Evolutionary conservation across 1,284 basidiomycete genomes (phyloP).

Genomic region (Quambalaria eucalypti): DNA sequence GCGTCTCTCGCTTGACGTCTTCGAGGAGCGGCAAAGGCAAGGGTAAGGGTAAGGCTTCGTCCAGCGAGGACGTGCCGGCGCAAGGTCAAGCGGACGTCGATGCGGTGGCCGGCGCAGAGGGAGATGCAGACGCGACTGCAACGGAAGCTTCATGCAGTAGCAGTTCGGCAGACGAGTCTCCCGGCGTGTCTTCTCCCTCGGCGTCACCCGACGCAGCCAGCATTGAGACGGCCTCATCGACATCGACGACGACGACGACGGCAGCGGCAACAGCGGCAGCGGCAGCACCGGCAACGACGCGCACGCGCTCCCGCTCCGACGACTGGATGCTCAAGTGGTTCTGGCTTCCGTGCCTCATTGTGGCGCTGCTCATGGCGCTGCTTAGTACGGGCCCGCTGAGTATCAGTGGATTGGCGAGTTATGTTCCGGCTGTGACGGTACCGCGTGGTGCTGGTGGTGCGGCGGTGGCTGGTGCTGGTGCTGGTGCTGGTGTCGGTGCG

Average conservation of each 20-base stretch:
- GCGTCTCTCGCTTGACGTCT: too few species aligned
- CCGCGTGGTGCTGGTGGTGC: not conserved
- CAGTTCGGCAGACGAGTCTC: not conserved
- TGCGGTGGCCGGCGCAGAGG: not conserved
- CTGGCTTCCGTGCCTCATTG: not conserved
- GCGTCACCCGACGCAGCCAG: not conserved
- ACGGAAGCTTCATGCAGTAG: not conserved
- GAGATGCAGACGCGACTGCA: not conserved
- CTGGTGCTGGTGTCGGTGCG: not conserved
- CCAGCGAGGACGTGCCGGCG: not conserved
- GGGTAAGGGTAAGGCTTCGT: too few species aligned
- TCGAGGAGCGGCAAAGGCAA: too few species aligned
- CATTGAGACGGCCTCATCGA: not conserved
- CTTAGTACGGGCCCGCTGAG: not conserved
- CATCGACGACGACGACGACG: not conserved
- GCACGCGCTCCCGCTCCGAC: too few species aligned
- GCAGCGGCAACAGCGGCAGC: not conserved
- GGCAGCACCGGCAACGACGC: too few species aligned
- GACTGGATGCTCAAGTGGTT: constrained; percentile 2
- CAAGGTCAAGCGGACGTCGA: not conserved
- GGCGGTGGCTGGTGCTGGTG: not conserved
- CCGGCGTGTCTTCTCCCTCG: not conserved
- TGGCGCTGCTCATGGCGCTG: not conserved
- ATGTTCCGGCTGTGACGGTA: not conserved
- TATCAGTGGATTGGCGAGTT: not conserved